Percentiles rank a stretch among this genome's conserved stretches.
Conservation (phyloP, 345 rosid species). For the Acer negundo region DNA sequence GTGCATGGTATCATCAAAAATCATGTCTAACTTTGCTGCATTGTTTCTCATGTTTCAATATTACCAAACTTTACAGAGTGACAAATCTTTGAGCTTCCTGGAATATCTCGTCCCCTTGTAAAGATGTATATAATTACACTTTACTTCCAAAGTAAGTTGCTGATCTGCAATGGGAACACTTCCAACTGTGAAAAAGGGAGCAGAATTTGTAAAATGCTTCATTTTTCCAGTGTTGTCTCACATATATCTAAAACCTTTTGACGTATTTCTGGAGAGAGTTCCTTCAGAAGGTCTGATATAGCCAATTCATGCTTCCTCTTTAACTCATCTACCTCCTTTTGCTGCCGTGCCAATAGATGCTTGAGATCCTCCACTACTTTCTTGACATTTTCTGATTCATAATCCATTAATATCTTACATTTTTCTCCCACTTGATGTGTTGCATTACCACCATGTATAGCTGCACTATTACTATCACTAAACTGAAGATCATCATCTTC, state of each 20-base stretch:
- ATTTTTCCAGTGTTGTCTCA: background rate
- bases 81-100: background rate
- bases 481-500: slow-evolving; percentile 16
- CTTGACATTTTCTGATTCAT: slow-evolving; percentile 37
- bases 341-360: slow-evolving; percentile 57
- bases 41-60: background rate
- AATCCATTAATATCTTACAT: background rate
- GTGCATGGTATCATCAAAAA: background rate
- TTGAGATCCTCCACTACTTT: slow-evolving; percentile 54
- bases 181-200: slow-evolving; percentile 3
- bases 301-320: slow-evolving; percentile 56
- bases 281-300: slow-evolving; percentile 58
- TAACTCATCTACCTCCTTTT: slow-evolving; percentile 68
- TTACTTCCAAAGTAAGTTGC: slow-evolving; percentile 10
- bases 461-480: slow-evolving; percentile 13
- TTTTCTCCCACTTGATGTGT: slow-evolving; percentile 8
- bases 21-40: background rate
- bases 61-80: background rate
- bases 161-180: background rate
- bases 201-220: slow-evolving; percentile 3
- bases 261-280: slow-evolving; percentile 53
- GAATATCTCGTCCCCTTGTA: background rate
- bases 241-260: slow-evolving; percentile 48
- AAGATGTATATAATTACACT: background rate
- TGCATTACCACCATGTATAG: slow-evolving; percentile 19